Evolutionary conservation across 108 stramenopile species (phyloP), one percentile per base, ranked within the genome.

Genomic region (Chaetoceros tenuissimus): DNA sequence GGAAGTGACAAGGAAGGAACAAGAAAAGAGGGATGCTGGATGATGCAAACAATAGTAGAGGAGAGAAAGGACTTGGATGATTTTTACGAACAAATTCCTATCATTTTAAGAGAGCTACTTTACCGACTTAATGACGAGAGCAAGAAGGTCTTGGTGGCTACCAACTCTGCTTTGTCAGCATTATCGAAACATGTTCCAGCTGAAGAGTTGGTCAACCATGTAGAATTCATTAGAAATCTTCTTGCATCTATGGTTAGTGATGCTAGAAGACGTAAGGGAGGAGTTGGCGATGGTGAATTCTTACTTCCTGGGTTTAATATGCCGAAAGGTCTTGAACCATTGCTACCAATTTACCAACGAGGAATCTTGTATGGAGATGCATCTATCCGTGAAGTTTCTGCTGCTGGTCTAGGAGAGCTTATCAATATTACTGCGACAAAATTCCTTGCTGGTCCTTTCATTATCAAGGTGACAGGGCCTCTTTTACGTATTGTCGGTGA

Each of bases 401-500:
- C 98, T 25, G 77, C 83, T 23, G 96, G 96, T 46, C 60, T 99
- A 25, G 97, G 96, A 10, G 96, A 98, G 67, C 82, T 98, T 19
- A 91, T 99, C 8, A 70, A 77, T 46, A 52, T 97, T 22, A 97
- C 96, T 18, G 65, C 75, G 7, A 61, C 89, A 30, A 95, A 88
- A 59, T 94, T 62, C 55, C 69, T 94, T 43, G 89, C 89, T 20
- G 92, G 87, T 22, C 96, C 96, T 17, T 64, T 94, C 55, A 72
- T 97, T 24, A 85, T 96, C 66, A 99, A 99, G 68, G 79, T 98
- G 68, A 92, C 94, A 10, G 99, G 99, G 24, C 96, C 97, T 13
- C 81, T 99, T 52, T 89, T 99, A 49, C 92, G 99, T 44, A 94
- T 99, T 59, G 96, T 97, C 17, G 96, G 96, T 26, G 97, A 99